phyloP scores from a whole-genome alignment of 176 grass and related monocot genomes.

The Raddia guianensis region DNA sequence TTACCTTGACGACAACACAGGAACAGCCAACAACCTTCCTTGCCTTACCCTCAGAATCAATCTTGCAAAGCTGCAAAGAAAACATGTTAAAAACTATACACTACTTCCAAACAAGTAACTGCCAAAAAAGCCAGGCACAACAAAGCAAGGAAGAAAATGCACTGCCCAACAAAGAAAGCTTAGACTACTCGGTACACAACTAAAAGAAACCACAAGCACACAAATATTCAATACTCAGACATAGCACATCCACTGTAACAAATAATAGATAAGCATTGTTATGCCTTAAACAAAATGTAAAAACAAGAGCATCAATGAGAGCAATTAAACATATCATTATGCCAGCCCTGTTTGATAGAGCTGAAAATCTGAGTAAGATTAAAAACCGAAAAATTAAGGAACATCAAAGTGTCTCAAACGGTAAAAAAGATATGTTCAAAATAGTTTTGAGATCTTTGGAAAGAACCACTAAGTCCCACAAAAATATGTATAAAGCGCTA shows the following conservation, averaged over 20 bases:
- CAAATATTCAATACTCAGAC: neutral
- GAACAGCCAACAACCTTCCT: constrained; percentile 92
- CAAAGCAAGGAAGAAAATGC: neutral
- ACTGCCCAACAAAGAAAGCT: neutral
- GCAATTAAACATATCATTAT: neutral
- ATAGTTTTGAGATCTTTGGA: too few relatives aligned
- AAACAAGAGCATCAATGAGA: neutral
- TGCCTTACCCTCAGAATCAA: constrained; percentile 82
- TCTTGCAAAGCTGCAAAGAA: constrained; percentile 74
- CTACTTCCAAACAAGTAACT: neutral
- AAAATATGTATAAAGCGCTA: too few relatives aligned
- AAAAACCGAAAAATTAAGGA: too few relatives aligned
- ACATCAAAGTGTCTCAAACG: too few relatives aligned
- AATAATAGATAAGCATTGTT: neutral
- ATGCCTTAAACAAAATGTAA: neutral
- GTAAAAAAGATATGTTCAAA: too few relatives aligned
- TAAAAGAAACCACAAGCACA: neutral
- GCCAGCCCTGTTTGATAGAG: too few relatives aligned
- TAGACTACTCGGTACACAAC: neutral
- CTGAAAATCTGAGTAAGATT: too few relatives aligned
- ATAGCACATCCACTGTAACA: neutral
- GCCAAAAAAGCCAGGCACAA: neutral
- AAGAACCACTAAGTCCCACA: too few relatives aligned
- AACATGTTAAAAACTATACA: neutral
- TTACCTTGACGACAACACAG: constrained; percentile 79